Percentiles rank a stretch among this genome's conserved stretches.
phyloP scores from a whole-genome alignment of 2,329 filamentous ascomycete genomes.

The Epichloe festucae region DNA sequence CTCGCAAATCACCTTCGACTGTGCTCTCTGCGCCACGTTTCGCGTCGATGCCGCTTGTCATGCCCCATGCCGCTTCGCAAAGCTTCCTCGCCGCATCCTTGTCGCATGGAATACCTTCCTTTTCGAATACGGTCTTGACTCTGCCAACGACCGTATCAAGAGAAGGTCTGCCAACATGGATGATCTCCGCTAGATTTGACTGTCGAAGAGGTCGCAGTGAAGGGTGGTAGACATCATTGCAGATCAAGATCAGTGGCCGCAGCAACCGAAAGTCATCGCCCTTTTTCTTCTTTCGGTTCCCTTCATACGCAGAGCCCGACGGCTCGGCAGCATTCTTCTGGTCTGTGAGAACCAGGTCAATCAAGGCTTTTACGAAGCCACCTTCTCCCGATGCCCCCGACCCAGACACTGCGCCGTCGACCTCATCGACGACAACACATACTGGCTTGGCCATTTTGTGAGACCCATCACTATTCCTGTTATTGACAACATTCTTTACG shows the following conservation, averaged over 20 bases:
- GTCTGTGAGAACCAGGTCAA: constrained; percentile 77
- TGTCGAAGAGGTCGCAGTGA: constrained; percentile 78
- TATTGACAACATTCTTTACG: constrained; percentile 61
- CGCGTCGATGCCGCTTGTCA: constrained; percentile 57
- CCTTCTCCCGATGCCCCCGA: constrained; percentile 70
- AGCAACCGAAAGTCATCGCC: constrained; percentile 78
- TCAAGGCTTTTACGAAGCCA: constrained; percentile 87
- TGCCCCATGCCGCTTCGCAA: constrained; percentile 74
- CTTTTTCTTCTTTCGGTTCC: constrained; percentile 48
- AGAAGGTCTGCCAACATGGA: constrained; percentile 81
- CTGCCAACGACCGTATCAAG: constrained; percentile 74
- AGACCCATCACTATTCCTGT: constrained; percentile 38
- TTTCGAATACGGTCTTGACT: constrained; percentile 73
- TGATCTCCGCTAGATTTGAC: constrained; percentile 72
- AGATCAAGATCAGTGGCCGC: constrained; percentile 83
- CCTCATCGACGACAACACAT: constrained; percentile 91
- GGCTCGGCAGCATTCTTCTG: constrained; percentile 53
- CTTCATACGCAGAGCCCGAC: constrained; percentile 10
- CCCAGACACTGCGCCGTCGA: constrained; percentile 83
- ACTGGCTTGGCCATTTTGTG: constrained; percentile 71
- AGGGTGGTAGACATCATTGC: constrained; percentile 93
- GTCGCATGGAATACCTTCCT: constrained; percentile 79
- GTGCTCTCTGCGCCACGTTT: constrained; percentile 54
- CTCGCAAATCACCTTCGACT: constrained; percentile 62
- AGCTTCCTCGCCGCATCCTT: constrained; percentile 76